Conservation (phyloP, 2,329 filamentous ascomycete species). For the Diaporthe destruens region DNA sequence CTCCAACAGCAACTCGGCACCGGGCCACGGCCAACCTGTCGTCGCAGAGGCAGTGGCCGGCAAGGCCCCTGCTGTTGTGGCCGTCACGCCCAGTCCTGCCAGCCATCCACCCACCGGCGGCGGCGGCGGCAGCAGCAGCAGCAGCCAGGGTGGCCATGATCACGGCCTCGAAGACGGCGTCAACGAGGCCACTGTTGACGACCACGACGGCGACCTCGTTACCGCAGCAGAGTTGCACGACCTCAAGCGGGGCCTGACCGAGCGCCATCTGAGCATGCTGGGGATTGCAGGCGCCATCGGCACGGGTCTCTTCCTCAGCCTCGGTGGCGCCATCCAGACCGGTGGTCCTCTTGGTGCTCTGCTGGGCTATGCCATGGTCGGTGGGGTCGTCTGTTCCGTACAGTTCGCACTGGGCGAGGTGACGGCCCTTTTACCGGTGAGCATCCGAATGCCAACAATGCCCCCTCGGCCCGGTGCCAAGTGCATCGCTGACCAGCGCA, state of each 20-base stretch:
- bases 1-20: slow-evolving; percentile 33
- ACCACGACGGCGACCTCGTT: slow-evolving; percentile 58
- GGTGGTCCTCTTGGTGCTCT: slow-evolving; percentile 63
- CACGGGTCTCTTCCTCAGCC: slow-evolving; percentile 71
- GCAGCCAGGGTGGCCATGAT: background rate
- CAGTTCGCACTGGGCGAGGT: slow-evolving; percentile 72
- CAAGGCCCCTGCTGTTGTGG: slow-evolving; percentile 32
- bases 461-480: background rate
- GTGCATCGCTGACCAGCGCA: background rate
- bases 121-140: too few species aligned
- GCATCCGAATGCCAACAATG: background rate
- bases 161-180: slow-evolving; percentile 17
- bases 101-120: background rate
- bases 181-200: slow-evolving; percentile 24
- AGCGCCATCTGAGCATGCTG: slow-evolving; percentile 72
- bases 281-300: slow-evolving; percentile 73
- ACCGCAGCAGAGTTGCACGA: slow-evolving; percentile 62
- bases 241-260: slow-evolving; percentile 62
- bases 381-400: slow-evolving; percentile 68
- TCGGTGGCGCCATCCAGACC: slow-evolving; percentile 64
- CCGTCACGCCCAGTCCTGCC: slow-evolving; percentile 20
- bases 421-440: slow-evolving; percentile 68
- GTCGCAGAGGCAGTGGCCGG: background rate
- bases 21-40: slow-evolving; percentile 28
- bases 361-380: slow-evolving; percentile 68